Base-by-base conservation (phyloP, 768 basidiomycete genomes). In the Collybiopsis confluens region DNA sequence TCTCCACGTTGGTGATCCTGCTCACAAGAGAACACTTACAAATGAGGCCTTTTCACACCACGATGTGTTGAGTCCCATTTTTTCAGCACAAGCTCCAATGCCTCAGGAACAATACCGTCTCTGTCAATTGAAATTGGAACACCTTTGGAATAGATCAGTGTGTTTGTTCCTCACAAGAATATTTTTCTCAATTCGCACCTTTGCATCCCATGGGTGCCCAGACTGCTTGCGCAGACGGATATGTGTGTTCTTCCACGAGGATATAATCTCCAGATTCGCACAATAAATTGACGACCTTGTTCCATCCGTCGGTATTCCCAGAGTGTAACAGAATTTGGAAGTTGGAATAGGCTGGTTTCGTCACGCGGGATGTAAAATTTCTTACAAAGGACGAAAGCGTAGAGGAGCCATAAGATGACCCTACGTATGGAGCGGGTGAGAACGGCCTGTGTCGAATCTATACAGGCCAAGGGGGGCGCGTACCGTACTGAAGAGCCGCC, bases 71-170 rank as follows among this genome's bases (percentile, higher is more conserved):
- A 70, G 37, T 80, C 65, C 80, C 80, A 82, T 16, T 59, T 69
- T 1, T 62, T 59, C 21, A 82, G 58, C 16, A 73, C 58, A 2
- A 64, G 61, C 46, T 81, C 78, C 56, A 82, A 70, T 45, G 77
- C 75, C 18, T 69, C 70, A 4, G 79, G 79, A 24, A 81, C 64
- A 54, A 82, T 65, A 5, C 80, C 80, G 46, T 71, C 70, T 33
- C 70, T 72, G 61, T 82, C 80, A 59, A 79, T 76, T 54, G 71
- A 67, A 44, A 82, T 68, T 4, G 73, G 71, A 30, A 70, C 71
- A 38, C 69, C 74, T n/a, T n/a, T n/a, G n/a, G n/a, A n/a, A n/a
- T n/a, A n/a, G n/a, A n/a, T n/a, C n/a, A n/a, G n/a, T n/a, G n/a
- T n/a, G n/a, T n/a, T n/a, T n/a, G n/a, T n/a, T n/a, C n/a, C n/a